Percentiles rank a stretch among this genome's conserved stretches.
These are phyloP conservation scores for Citropsis articulata DNA, from an alignment of 345 rosid genomes.

Conservation along the genomic window DNA sequence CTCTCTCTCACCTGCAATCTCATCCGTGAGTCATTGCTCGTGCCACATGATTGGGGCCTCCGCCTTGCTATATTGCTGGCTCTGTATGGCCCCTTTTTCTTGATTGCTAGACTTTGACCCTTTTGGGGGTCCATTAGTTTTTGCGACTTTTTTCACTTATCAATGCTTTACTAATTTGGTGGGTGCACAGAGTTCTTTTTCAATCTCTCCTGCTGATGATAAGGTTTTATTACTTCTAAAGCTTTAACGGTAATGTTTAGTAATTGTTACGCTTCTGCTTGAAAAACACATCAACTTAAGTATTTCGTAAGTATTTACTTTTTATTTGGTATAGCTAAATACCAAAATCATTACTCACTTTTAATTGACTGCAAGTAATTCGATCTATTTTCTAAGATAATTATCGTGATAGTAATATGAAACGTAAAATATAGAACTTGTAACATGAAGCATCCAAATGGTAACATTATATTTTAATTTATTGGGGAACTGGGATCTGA, in stretches of 20 bases:
- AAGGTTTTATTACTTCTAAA: neutral
- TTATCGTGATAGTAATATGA: neutral
- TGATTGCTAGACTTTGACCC: conserved; percentile 20
- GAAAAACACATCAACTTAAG: too few relatives aligned
- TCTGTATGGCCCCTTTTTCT: conserved; percentile 21
- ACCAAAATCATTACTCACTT: too few relatives aligned
- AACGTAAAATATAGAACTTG: neutral
- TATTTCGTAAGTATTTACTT: too few relatives aligned
- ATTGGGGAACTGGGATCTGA: neutral
- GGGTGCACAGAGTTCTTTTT: neutral
- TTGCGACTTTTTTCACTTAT: neutral
- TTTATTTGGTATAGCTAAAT: too few relatives aligned
- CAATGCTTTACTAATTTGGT: neutral
- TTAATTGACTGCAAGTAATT: too few relatives aligned
- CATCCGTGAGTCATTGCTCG: conserved; percentile 10
- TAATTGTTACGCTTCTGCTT: too few relatives aligned
- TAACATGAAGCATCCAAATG: neutral
- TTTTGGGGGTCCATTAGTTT: conserved; percentile 17
- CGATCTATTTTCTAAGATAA: too few relatives aligned
- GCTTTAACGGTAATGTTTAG: neutral
- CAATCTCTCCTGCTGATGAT: neutral
- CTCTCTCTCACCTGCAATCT: neutral
- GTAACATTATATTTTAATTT: neutral
- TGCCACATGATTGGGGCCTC: conserved; percentile 29
- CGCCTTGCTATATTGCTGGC: conserved; percentile 10